Evolutionary conservation across 1,284 basidiomycete species (phyloP).

Genomic region (Flammula alnicola): DNA sequence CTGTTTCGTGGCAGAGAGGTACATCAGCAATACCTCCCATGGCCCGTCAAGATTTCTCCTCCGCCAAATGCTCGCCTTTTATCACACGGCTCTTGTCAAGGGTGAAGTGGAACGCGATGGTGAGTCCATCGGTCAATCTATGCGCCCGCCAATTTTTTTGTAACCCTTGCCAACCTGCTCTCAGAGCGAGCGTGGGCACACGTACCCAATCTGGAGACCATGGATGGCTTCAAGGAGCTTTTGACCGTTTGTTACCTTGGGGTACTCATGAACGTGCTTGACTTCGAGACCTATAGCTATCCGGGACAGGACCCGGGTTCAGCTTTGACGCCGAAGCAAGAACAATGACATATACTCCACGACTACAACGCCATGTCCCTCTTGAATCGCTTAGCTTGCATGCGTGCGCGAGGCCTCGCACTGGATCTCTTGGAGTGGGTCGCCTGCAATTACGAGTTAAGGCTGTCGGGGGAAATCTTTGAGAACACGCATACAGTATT

Average conservation of each 20-base stretch:
- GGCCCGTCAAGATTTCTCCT: background rate
- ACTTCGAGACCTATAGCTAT: slow-evolving; percentile 8
- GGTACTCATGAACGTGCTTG: slow-evolving; percentile 6
- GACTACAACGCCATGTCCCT: no score
- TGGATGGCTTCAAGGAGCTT: slow-evolving; percentile 3
- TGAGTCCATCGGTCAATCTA: background rate
- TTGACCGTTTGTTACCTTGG: slow-evolving; percentile 4
- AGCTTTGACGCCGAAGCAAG: no score
- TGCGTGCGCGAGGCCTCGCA: no score
- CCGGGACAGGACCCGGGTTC: no score
- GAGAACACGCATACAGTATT: no score
- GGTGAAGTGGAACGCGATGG: background rate
- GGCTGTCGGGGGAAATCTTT: no score
- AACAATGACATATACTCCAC: no score
- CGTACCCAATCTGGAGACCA: background rate
- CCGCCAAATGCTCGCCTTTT: slow-evolving; percentile 6
- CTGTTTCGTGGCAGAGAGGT: background rate
- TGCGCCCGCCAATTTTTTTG: no score
- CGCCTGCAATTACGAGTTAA: no score
- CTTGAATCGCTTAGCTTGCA: no score
- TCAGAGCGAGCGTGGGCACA: slow-evolving; percentile 1
- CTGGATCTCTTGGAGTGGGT: no score
- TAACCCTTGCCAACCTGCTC: no score
- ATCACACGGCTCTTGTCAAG: background rate
- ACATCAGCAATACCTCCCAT: slow-evolving; percentile 9